phyloP scores from a whole-genome alignment of 352 stramenopile species.

The Phytopythium montanum region DNA sequence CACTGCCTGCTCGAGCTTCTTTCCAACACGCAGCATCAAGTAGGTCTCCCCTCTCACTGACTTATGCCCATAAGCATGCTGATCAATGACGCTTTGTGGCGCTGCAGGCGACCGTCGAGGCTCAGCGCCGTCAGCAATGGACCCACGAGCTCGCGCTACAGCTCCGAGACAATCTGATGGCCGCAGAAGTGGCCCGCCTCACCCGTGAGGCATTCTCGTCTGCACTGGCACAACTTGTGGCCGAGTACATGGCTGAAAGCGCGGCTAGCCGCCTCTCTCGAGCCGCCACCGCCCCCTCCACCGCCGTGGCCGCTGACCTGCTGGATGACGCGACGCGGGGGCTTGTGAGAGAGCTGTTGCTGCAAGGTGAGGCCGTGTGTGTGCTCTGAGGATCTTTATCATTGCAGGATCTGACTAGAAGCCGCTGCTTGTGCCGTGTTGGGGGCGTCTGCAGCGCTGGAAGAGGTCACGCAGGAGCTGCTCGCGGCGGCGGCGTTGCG shows the following conservation, averaged over 20 bases:
- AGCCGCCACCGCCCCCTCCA: slow-evolving; percentile 11
- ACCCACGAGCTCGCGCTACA: slow-evolving; percentile 9
- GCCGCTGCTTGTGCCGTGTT: background rate
- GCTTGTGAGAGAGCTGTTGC: slow-evolving; percentile 26
- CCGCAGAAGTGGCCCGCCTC: slow-evolving; percentile 16
- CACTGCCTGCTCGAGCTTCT: slow-evolving; percentile 38
- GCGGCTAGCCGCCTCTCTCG: slow-evolving; percentile 25
- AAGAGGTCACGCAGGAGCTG: slow-evolving; percentile 23
- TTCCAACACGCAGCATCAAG: slow-evolving; percentile 22
- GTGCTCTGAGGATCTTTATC: too few relatives aligned
- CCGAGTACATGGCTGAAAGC: slow-evolving; percentile 27
- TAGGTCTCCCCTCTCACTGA: slow-evolving; percentile 3
- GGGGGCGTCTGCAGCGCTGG: slow-evolving; percentile 19
- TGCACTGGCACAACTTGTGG: slow-evolving; percentile 30
- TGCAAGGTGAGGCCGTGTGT: slow-evolving; percentile 22
- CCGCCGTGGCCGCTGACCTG: slow-evolving; percentile 29
- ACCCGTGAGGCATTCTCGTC: slow-evolving; percentile 30
- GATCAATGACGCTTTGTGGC: background rate
- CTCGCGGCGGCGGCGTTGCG: background rate
- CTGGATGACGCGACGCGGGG: slow-evolving; percentile 31
- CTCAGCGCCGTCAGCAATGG: slow-evolving; percentile 18
- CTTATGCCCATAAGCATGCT: background rate
- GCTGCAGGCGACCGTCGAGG: slow-evolving; percentile 14
- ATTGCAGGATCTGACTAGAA: background rate
- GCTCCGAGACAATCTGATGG: slow-evolving; percentile 12